These are phyloP conservation scores for Neofusicoccum cordaticola DNA, from an alignment of 2,329 filamentous ascomycete species.

Conservation along the genomic window DNA sequence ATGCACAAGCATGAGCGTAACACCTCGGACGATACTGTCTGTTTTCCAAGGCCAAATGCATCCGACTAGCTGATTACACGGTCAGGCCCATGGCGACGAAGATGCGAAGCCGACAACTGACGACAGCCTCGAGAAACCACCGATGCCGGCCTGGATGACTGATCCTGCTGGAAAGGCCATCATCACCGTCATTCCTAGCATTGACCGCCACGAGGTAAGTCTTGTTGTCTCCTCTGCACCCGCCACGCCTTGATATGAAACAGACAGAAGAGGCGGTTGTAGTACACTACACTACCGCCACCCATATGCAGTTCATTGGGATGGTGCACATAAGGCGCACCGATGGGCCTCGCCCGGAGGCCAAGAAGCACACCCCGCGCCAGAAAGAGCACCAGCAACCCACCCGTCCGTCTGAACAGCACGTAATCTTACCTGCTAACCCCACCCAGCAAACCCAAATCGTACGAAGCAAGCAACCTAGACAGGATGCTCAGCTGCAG, in stretches of 20 bases:
- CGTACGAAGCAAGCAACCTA: too few relatives aligned
- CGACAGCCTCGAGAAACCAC: neutral
- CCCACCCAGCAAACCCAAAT: too few relatives aligned
- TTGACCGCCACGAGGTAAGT: neutral
- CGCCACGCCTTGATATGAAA: neutral
- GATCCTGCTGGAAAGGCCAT: neutral
- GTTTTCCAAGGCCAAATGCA: neutral
- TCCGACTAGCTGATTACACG: neutral
- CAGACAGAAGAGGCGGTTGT: neutral
- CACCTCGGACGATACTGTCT: neutral
- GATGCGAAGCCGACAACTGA: too few relatives aligned
- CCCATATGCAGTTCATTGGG: neutral
- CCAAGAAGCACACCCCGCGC: too few relatives aligned
- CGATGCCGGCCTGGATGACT: neutral
- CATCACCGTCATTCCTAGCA: neutral
- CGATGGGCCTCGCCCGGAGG: neutral
- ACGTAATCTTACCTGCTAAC: too few relatives aligned
- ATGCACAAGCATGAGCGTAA: too few relatives aligned
- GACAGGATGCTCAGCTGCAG: too few relatives aligned
- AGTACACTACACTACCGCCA: neutral
- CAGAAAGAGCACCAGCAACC: neutral
- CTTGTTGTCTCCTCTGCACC: neutral
- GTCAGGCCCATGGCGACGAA: neutral
- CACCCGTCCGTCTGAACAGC: neutral
- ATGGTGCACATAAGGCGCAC: neutral